Evolutionary conservation across 805 yeast genomes (phyloP).

Genomic region (Metschnikowia gruessii): DNA sequence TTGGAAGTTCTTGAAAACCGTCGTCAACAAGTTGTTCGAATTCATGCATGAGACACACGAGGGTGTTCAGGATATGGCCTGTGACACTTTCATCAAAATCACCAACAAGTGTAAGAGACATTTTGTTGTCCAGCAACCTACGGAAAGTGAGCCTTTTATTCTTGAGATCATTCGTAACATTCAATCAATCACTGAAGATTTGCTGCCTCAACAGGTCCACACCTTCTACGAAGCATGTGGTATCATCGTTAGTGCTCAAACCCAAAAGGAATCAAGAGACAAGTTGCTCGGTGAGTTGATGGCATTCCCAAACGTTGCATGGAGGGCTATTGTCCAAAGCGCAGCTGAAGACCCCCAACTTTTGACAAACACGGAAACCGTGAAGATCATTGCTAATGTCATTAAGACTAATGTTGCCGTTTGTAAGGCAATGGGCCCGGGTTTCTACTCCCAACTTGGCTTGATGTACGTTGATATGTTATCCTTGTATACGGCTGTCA

Average conservation of each 20-base stretch:
- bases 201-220: conserved; percentile 96
- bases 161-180: conserved; percentile 83
- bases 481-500: conserved; percentile 82
- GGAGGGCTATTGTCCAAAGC: conserved; percentile 85
- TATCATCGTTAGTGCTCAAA: conserved; percentile 84
- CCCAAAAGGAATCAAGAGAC: conserved; percentile 63
- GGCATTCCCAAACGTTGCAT: conserved; percentile 91
- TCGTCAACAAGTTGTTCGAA: conserved; percentile 90
- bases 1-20: conserved; percentile 96
- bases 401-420: conserved; percentile 95
- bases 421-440: conserved; percentile 91
- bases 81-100: conserved; percentile 97
- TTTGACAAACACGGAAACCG: conserved; percentile 75
- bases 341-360: conserved; percentile 81
- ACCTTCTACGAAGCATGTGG: conserved; percentile 98
- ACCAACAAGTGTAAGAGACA: conserved; percentile 93
- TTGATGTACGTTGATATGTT: conserved; percentile 86
- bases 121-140: conserved; percentile 82
- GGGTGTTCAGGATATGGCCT: conserved; percentile 99
- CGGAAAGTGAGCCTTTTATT: conserved; percentile 87
- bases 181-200: conserved; percentile 82
- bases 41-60: conserved; percentile 99
- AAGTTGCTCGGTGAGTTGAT: conserved; percentile 73
- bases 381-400: conserved; percentile 88
- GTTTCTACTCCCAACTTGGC: conserved; percentile 84